These are phyloP conservation scores for Rosa chinensis DNA, from an alignment of 306 rosid genomes.

Conservation along the genomic window DNA sequence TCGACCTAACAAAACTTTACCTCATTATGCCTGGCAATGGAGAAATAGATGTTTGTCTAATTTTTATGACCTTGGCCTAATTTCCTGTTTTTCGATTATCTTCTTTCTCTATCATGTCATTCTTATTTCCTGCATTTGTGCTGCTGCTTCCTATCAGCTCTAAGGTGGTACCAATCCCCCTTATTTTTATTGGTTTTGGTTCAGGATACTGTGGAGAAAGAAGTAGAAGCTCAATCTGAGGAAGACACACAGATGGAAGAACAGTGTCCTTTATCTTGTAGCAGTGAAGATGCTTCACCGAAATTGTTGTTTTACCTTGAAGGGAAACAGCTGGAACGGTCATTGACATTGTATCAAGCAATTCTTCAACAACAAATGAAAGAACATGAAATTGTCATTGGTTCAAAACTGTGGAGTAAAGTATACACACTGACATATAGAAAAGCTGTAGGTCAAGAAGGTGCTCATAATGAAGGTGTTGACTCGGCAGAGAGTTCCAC, in stretches of 20 bases:
- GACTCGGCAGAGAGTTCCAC: constrained; percentile 34
- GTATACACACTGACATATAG: constrained; percentile 69
- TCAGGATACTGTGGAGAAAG: constrained; percentile 51
- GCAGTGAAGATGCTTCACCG: constrained; percentile 42
- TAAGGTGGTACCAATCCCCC: neutral
- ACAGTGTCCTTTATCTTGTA: constrained; percentile 43
- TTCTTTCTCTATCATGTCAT: neutral
- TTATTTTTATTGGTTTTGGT: constrained; percentile 25
- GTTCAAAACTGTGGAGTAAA: constrained; percentile 67
- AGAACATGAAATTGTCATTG: constrained; percentile 53
- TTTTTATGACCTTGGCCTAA: neutral
- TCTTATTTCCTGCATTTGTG: neutral
- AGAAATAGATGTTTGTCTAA: neutral
- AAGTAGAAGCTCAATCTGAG: constrained; percentile 42
- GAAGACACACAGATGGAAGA: constrained; percentile 39
- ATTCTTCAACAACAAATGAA: constrained; percentile 64
- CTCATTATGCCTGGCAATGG: neutral
- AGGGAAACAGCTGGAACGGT: constrained; percentile 59
- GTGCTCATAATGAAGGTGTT: constrained; percentile 31
- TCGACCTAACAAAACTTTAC: neutral
- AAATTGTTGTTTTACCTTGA: constrained; percentile 74
- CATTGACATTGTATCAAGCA: constrained; percentile 77
- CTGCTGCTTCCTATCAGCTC: constrained; percentile 7
- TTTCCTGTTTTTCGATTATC: too few species aligned
- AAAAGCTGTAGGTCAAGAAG: constrained; percentile 41